Evolutionary conservation across 495 filamentous ascomycete species (phyloP), one percentile per base, ranked within the genome.

Genomic region (Chaetomium tenue): DNA sequence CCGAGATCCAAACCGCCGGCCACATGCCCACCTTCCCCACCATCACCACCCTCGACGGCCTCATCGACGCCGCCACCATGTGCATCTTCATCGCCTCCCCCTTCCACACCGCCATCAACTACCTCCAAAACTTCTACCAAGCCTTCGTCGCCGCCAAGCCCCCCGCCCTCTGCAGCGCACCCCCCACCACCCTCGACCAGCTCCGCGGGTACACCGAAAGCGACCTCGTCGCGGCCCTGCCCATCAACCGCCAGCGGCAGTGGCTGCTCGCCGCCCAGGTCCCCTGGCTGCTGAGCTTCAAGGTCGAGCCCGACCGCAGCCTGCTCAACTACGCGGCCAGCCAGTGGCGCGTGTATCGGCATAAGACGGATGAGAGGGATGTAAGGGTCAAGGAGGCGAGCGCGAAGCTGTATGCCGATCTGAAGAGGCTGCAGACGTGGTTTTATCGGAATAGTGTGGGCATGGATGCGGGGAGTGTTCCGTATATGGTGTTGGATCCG

Each of bases 41-140:
- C 9, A 82, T 93, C 71, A 93, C 93, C 67, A 79, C 96, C 28
- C 87, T 91, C 12, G 88, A 90, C 55, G 89, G 89, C 65, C 86
- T 96, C 2, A 87, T 89, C n/a, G 90, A 95, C 70, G 86, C 87
- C 11, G 91, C 95, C 5, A 83, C 81, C 25, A 82, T 83, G 80
- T 82, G 78, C 72, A 82, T 83, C 67, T 78, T 82, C 70, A 79
- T 80, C 58, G 80, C 80, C 39, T 69, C 81, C 4, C 79, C 80
- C 0, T 81, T 76, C 61, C 81, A 82, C 71, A 79, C 74, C 18
- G 77, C 80, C 23, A 73, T 82, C 44, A 83, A 82, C 65, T 83
- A 83, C 66, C 72, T 83, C 0, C 80, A 82, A 58, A 72, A 82
- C 60, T 82, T 78, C 65, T 83, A 83, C 72, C 75, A 79, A 33